phyloP scores from a whole-genome alignment of 495 filamentous ascomycete genomes.

The Xylaria longipes region DNA sequence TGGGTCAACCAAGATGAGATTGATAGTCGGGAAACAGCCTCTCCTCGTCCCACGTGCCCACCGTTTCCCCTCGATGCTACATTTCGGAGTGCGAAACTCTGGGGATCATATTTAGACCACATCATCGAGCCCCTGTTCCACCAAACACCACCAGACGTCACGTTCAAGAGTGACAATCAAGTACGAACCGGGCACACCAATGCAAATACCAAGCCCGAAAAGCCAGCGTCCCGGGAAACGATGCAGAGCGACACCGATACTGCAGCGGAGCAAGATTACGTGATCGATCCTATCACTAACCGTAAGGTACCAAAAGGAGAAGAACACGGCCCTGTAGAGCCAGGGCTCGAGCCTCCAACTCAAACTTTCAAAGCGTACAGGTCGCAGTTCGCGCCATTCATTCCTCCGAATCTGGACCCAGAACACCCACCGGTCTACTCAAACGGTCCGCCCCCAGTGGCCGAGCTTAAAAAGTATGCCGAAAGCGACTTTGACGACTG shows the following conservation, averaged over 20 bases:
- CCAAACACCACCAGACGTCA: neutral
- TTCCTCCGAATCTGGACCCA: conserved; percentile 32
- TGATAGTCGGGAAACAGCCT: conserved; percentile 14
- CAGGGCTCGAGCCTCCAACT: neutral
- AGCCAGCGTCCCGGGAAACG: neutral
- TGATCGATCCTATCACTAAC: conserved; percentile 68
- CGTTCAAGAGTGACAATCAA: neutral
- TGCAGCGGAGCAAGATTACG: conserved; percentile 42
- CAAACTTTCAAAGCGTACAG: conserved; percentile 45
- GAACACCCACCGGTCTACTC: conserved; percentile 37
- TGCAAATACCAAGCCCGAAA: neutral
- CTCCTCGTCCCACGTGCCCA: neutral
- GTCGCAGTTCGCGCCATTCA: conserved; percentile 44
- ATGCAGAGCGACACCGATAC: neutral
- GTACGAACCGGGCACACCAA: neutral
- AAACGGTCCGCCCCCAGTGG: conserved; percentile 43
- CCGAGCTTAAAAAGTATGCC: conserved; percentile 48
- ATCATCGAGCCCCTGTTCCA: neutral
- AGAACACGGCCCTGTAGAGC: neutral
- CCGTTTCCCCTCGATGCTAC: neutral
- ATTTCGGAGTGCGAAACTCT: neutral
- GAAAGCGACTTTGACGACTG: conserved; percentile 41
- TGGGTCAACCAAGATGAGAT: conserved; percentile 26
- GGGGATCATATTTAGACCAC: neutral
- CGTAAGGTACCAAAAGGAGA: conserved; percentile 54